Base-by-base conservation (phyloP, 2,329 filamentous ascomycete species). In the Sporothrix inflata region DNA sequence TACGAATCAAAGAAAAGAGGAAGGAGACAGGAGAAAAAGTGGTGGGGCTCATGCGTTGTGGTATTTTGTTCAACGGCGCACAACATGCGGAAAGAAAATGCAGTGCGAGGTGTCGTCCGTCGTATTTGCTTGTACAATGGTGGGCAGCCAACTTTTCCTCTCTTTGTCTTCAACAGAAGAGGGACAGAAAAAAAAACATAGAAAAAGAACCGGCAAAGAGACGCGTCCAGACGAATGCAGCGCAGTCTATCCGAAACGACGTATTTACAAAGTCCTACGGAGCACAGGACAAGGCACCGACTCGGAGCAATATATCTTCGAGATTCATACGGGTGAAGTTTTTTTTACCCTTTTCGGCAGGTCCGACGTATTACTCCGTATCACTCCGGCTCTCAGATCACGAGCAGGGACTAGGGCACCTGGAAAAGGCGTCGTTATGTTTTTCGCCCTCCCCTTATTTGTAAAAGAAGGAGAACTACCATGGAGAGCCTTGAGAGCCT, bases 71-170 rank as follows among this genome's bases (percentile, higher is more conserved):
- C 16, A 9, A 34, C 45, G 45, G 6, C 14, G 12, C 27, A 67
- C 65, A 53, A 16, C 45, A 67, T 67, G 45, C 65, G 65, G 65
- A 38, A 67, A 38, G 27, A 49, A 65, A 21, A 67, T 67, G 65
- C 65, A 40, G 45, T 67, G 47, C 42, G 27, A 67, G 42, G 16
- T 16, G 65, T 34, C 63, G 40, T 49, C 63, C 63, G 24, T 66
- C 42, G 63, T 34, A 63, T 42, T 61, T 11, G 24, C 6, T 47
- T 66, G 14, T 66, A 6, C 34, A 1, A 45, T 27, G n/a, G 16
- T 45, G 38, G n/a, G 16, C 3, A 34, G 38, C 3, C n/a, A 2
- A 1, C 9, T n/a, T 42, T 42, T 38, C 30, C 19, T 11, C 34
- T 40, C 8, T 16, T n/a, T 24, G 4, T 24, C 55, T 9, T 42